These are phyloP conservation scores for Cryphonectria nitschkei DNA, from an alignment of 2,329 filamentous ascomycete genomes.

Conservation along the genomic window DNA sequence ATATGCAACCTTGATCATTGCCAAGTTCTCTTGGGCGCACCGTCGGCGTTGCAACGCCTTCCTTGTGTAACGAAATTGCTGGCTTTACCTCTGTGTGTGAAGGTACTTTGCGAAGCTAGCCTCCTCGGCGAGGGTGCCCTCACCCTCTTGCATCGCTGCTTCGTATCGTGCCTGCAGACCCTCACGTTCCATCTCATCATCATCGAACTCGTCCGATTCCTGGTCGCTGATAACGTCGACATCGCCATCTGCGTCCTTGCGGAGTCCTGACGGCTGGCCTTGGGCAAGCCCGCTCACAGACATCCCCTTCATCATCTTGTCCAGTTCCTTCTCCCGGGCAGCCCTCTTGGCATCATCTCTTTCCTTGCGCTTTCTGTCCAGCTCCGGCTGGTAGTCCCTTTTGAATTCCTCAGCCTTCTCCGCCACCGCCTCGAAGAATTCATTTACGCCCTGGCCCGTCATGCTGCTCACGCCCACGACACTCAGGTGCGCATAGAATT, in stretches of 20 bases:
- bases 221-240: constrained; percentile 53
- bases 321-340: constrained; percentile 78
- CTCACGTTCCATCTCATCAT: constrained; percentile 63
- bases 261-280: constrained; percentile 32
- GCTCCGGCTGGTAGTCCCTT: constrained; percentile 87
- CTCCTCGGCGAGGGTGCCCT: constrained; percentile 54
- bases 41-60: not conserved
- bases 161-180: constrained; percentile 78
- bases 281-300: constrained; percentile 44
- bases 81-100: constrained; percentile 41
- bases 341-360: constrained; percentile 75
- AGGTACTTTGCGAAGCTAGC: constrained; percentile 67
- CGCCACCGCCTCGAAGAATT: constrained; percentile 89
- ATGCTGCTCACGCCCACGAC: constrained; percentile 93
- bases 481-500: constrained; percentile 93
- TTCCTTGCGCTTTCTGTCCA: constrained; percentile 76
- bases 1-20: constrained; percentile 33
- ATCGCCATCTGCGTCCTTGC: constrained; percentile 37
- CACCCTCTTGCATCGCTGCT: constrained; percentile 68
- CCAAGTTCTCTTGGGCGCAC: not conserved
- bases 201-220: constrained; percentile 59
- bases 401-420: constrained; percentile 89
- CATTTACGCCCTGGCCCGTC: constrained; percentile 87
- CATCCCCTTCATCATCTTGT: constrained; percentile 96
- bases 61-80: not conserved